Evolutionary conservation across 345 rosid genomes (phyloP).

Genomic region (Sisymbrium altissimum): DNA sequence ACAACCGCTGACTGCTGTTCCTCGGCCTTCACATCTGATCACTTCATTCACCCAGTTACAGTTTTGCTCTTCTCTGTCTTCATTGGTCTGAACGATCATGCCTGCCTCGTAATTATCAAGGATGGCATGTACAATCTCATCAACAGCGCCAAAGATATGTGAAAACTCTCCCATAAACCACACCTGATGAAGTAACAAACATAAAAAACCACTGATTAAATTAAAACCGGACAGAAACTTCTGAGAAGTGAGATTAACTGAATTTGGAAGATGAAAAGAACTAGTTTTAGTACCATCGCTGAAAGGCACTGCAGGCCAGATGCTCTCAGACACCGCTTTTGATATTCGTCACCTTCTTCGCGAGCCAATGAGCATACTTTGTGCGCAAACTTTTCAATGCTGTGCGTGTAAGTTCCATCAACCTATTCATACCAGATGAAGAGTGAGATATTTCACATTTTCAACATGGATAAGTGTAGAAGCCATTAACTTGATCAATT

Average conservation of each 20-base stretch:
- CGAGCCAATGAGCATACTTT: conserved; percentile 69
- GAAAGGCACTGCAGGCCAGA: conserved; percentile 89
- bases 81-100: conserved; percentile 38
- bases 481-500: conserved; percentile 9
- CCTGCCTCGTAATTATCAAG: conserved; percentile 79
- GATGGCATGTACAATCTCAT: conserved; percentile 74
- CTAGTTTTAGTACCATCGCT: conserved; percentile 63
- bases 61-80: conserved; percentile 59
- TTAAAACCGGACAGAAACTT: not conserved
- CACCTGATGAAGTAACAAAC: conserved; percentile 48
- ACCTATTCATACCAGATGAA: conserved; percentile 46
- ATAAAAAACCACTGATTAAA: not conserved
- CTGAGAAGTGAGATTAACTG: not conserved
- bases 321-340: conserved; percentile 52
- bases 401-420: conserved; percentile 76
- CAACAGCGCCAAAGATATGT: conserved; percentile 65
- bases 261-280: not conserved
- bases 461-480: not conserved
- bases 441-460: not conserved
- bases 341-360: conserved; percentile 50
- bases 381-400: conserved; percentile 63
- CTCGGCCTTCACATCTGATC: conserved; percentile 85
- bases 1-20: conserved; percentile 40
- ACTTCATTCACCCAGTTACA: conserved; percentile 97
- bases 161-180: conserved; percentile 92